Base-by-base conservation (phyloP, 768 basidiomycete genomes). In the Dacryopinax spathularia region DNA sequence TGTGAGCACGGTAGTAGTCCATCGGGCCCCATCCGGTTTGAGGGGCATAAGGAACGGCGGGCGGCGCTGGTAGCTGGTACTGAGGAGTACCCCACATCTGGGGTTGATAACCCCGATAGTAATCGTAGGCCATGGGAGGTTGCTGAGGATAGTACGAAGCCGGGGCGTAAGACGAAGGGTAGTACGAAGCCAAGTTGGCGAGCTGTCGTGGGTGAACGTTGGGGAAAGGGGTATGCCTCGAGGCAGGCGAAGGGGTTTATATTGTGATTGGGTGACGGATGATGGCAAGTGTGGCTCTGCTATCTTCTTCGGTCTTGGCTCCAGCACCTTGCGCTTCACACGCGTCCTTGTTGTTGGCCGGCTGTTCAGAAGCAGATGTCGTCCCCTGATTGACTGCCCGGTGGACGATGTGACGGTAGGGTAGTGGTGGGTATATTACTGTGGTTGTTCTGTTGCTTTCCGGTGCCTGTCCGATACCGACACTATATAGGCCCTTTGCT, bases 1-100 rank as follows among this genome's bases (percentile, higher is more conserved):
- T 56, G 48, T 56, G 48, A 6, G 48, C 48, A 20, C 48, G 48
- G 25, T 56, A 56, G 48, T 56, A 56, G 48, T 56, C 48, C 48
- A 56, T 56, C 48, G 25, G 25, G 10, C 48, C 48, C 48, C 48
- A 56, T 18, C 48, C 48, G 20, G 48, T 6, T 5, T 10, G 5
- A 29, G 48, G 13, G 25, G 5, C 13, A 31, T 56, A 56, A 29
- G 13, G 10, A 5, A 56, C 48, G 5, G 25, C 31, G 2, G 48
- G 48, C 48, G 48, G 5, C 3, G 48, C 48, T 13, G 48, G 48
- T 10, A 56, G 48, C 48, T 56, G 48, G 48, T 56, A 56, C 48
- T 56, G 48, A 2, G 22, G 48, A 7, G 48, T 56, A 5, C 48
- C 48, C 48, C 48, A 56, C 25, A 27, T 27, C 48, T 56, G 48